Conservation (phyloP, 2,329 filamentous ascomycete genomes). For the Sarocladium kiliense region DNA sequence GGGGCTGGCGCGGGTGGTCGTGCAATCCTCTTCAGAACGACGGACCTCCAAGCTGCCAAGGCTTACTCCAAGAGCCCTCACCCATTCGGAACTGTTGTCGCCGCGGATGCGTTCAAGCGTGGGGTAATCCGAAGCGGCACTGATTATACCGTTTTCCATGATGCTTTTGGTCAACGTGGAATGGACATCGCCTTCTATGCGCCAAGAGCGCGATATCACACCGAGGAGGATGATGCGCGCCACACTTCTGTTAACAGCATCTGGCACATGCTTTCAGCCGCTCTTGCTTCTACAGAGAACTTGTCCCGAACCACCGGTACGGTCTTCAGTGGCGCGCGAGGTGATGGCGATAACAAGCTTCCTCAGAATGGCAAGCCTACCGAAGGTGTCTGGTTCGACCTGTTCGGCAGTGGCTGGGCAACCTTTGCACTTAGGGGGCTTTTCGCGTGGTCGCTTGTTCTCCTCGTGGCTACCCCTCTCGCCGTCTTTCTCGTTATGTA, state of each 20-base stretch:
- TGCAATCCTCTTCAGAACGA: constrained; percentile 80
- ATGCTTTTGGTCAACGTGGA: constrained; percentile 73
- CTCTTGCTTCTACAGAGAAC: constrained; percentile 66
- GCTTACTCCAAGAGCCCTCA: constrained; percentile 67
- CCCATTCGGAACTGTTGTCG: constrained; percentile 80
- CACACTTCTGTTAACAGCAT: constrained; percentile 68
- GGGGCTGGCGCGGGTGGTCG: constrained; percentile 88
- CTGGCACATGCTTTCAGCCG: constrained; percentile 93
- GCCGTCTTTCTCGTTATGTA: constrained; percentile 65
- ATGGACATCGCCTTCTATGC: constrained; percentile 89
- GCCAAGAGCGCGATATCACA: constrained; percentile 84
- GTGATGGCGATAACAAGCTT: constrained; percentile 52
- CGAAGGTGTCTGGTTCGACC: constrained; percentile 85
- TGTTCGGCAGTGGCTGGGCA: constrained; percentile 76
- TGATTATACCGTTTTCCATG: constrained; percentile 81
- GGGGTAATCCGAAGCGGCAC: constrained; percentile 80
- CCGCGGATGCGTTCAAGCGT: constrained; percentile 75
- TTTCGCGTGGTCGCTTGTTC: constrained; percentile 80
- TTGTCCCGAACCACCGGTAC: constrained; percentile 65
- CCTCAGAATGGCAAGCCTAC: constrained; percentile 62
- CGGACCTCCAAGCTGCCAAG: constrained; percentile 78
- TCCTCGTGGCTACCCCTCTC: constrained; percentile 76
- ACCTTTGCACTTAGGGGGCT: constrained; percentile 75
- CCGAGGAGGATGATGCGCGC: constrained; percentile 76
- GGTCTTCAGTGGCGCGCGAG: constrained; percentile 57